These are phyloP conservation scores for Paracoccidioides brasiliensis DNA, from an alignment of 2,329 filamentous ascomycete genomes.

Conservation along the genomic window DNA sequence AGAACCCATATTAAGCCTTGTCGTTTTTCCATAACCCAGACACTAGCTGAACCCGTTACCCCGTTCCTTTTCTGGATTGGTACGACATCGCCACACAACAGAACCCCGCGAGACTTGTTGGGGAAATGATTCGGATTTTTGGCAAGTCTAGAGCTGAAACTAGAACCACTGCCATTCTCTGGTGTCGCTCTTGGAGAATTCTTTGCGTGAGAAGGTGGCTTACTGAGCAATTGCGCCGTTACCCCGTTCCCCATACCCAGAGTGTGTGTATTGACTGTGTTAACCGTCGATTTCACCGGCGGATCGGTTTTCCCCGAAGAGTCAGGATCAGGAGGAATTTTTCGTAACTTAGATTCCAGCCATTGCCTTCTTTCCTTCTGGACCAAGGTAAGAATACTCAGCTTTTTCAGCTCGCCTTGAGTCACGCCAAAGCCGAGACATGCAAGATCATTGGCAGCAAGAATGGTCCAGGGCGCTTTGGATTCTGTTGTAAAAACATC, in stretches of 20 bases:
- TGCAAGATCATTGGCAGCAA: slow-evolving; percentile 89
- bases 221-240: slow-evolving; percentile 76
- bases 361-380: slow-evolving; percentile 77
- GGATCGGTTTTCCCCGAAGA: slow-evolving; percentile 37
- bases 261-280: slow-evolving; percentile 25
- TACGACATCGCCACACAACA: slow-evolving; percentile 94
- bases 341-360: slow-evolving; percentile 72
- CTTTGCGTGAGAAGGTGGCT: slow-evolving; percentile 50
- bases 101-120: slow-evolving; percentile 70
- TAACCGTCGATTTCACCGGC: slow-evolving; percentile 25
- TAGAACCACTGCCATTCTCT: slow-evolving; percentile 43
- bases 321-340: neutral
- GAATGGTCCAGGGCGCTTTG: slow-evolving; percentile 83
- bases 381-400: slow-evolving; percentile 91
- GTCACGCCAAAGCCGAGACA: slow-evolving; percentile 98
- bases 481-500: slow-evolving; percentile 96
- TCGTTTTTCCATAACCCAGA: slow-evolving; percentile 98
- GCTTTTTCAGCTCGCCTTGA: slow-evolving; percentile 83
- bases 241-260: slow-evolving; percentile 66
- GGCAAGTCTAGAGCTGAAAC: slow-evolving; percentile 30
- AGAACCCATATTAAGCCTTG: slow-evolving; percentile 93
- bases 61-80: slow-evolving; percentile 95
- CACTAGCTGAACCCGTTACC: slow-evolving; percentile 75
- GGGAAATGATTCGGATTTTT: slow-evolving; percentile 53
- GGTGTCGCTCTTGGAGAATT: slow-evolving; percentile 39